Percentiles rank a stretch among this genome's conserved stretches.
Evolutionary conservation across 2,329 filamentous ascomycete species (phyloP).

Genomic region (Talaromyces verruculosus): DNA sequence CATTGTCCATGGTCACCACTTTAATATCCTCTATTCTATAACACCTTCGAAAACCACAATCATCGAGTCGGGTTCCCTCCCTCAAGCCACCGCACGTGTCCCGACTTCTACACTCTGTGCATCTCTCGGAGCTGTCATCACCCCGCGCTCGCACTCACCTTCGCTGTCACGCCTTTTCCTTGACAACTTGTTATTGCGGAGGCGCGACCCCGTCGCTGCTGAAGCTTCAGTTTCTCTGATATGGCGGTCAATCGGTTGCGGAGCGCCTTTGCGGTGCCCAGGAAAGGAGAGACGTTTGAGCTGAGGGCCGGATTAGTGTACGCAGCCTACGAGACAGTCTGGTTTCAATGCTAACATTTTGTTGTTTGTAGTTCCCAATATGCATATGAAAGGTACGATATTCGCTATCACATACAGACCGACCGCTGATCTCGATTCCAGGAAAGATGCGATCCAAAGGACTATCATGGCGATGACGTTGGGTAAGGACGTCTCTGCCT

Average conservation of each 20-base stretch:
- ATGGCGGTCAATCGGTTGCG: conserved; percentile 98
- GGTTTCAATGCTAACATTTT: conserved; percentile 33
- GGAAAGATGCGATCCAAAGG: conserved; percentile 98
- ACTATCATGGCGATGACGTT: conserved; percentile 99
- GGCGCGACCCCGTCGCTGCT: conserved; percentile 40
- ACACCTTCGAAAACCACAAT: background rate
- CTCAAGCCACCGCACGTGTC: conserved; percentile 13
- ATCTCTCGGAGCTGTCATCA: conserved; percentile 17
- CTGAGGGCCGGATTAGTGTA: conserved; percentile 85
- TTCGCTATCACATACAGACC: background rate
- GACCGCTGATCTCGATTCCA: conserved; percentile 38
- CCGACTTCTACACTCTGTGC: conserved; percentile 6
- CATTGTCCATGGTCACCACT: background rate
- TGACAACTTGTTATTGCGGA: conserved; percentile 28
- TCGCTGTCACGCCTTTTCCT: conserved; percentile 15
- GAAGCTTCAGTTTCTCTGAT: conserved; percentile 31
- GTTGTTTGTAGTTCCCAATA: conserved; percentile 74
- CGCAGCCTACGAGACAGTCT: conserved; percentile 24
- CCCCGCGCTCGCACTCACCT: conserved; percentile 23
- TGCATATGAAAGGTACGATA: conserved; percentile 80
- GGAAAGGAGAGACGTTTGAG: conserved; percentile 98
- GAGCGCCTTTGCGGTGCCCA: conserved; percentile 86
- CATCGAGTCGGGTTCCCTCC: background rate
- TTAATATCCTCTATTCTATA: background rate
- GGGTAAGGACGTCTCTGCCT: conserved; percentile 94